Evolutionary conservation across 192 early-diverging fungal genomes (phyloP).

Genomic region (Coemansia sp.): DNA sequence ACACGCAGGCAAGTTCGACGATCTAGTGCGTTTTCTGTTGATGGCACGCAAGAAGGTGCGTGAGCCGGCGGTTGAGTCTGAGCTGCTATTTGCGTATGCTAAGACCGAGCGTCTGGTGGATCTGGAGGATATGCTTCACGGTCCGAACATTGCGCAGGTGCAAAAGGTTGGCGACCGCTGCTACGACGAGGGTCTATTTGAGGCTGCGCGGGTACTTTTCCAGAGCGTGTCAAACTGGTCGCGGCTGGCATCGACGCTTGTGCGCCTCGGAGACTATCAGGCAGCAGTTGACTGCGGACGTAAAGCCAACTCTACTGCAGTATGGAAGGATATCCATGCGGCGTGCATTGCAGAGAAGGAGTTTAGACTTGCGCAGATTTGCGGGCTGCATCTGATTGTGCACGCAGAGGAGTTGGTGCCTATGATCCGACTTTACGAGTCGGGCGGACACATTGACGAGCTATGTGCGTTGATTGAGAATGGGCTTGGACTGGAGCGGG

Average conservation of each 20-base stretch:
- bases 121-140: conserved; percentile 89
- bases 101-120: conserved; percentile 90
- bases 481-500: conserved; percentile 92
- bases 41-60: conserved; percentile 95
- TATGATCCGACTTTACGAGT: conserved; percentile 84
- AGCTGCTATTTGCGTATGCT: conserved; percentile 93
- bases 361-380: conserved; percentile 97
- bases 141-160: conserved; percentile 93
- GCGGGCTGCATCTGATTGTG: conserved; percentile 92
- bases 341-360: conserved; percentile 93
- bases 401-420: conserved; percentile 96
- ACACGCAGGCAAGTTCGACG: conserved; percentile 87
- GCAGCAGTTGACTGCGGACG: conserved; percentile 96
- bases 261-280: conserved; percentile 93
- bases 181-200: conserved; percentile 88
- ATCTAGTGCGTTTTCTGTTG: conserved; percentile 89
- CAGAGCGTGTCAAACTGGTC: conserved; percentile 97
- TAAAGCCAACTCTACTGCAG: conserved; percentile 97
- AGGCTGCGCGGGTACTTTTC: conserved; percentile 93
- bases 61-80: conserved; percentile 93
- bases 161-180: conserved; percentile 92
- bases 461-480: conserved; percentile 87
- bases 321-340: conserved; percentile 99
- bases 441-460: conserved; percentile 87
- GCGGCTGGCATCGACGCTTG: conserved; percentile 91